These are phyloP conservation scores for Cryptococcus jaspeensis DNA, from an alignment of 1,284 basidiomycete genomes.

Conservation along the genomic window DNA sequence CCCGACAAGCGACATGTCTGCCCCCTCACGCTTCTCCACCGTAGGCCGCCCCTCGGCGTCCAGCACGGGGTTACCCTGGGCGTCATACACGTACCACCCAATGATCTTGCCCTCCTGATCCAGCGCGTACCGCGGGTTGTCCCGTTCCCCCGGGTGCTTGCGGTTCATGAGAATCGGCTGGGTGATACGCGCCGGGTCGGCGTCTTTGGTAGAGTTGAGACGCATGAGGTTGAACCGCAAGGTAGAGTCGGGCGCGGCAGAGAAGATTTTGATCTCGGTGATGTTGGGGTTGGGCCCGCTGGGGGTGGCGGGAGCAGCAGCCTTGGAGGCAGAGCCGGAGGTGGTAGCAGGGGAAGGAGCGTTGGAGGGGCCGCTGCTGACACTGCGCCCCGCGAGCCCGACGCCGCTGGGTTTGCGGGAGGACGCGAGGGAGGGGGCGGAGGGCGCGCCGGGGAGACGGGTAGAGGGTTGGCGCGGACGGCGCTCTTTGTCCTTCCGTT, in stretches of 20 bases:
- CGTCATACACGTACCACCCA: slow-evolving; percentile 43
- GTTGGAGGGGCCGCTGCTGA: neutral
- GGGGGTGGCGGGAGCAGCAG: slow-evolving; percentile 1
- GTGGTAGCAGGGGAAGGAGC: slow-evolving; percentile 3
- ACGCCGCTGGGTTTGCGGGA: neutral
- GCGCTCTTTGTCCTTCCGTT: slow-evolving; percentile 33
- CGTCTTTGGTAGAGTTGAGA: slow-evolving; percentile 29
- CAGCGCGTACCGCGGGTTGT: slow-evolving; percentile 29
- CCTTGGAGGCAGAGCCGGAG: neutral
- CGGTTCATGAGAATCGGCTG: slow-evolving; percentile 41
- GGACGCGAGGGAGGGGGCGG: neutral
- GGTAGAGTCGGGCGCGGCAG: slow-evolving; percentile 19
- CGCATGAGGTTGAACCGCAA: slow-evolving; percentile 45
- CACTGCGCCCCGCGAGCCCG: no score
- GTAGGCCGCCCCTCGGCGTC: slow-evolving; percentile 38
- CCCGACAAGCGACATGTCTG: slow-evolving; percentile 43
- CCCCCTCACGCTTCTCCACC: slow-evolving; percentile 33
- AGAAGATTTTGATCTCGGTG: slow-evolving; percentile 43
- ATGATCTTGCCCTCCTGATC: slow-evolving; percentile 39
- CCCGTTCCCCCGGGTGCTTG: slow-evolving; percentile 37
- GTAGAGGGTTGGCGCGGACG: slow-evolving; percentile 8
- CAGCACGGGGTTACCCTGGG: slow-evolving; percentile 38
- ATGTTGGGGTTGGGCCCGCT: slow-evolving; percentile 15
- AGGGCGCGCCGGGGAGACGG: neutral
- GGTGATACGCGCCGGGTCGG: slow-evolving; percentile 35